Base-by-base conservation (phyloP, 2,329 filamentous ascomycete genomes). In the Trichothecium sympodiale region DNA sequence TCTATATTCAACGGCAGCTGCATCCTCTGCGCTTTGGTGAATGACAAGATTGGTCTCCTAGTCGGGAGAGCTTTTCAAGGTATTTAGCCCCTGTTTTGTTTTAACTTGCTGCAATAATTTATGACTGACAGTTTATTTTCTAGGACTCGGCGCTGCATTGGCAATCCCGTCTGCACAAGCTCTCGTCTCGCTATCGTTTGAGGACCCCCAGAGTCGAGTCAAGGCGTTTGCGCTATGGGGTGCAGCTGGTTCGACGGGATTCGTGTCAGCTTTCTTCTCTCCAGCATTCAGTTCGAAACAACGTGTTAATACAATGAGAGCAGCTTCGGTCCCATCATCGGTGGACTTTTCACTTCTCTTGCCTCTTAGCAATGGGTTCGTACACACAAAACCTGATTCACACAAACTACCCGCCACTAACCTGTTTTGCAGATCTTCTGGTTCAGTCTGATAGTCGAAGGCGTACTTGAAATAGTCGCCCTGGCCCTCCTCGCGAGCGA, bases 271-370 rank as follows among this genome's bases (percentile, higher is more conserved):
- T 14, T 17, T 16, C 12, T 26, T 14, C 15, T 17, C 18, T 15
- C 6, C 27, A 10, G 8, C n/a, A n/a, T n/a, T n/a, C n/a, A n/a
- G n/a, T n/a, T n/a, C n/a, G n/a, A n/a, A n/a, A n/a, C n/a, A n/a
- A n/a, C n/a, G n/a, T n/a, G n/a, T n/a, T n/a, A n/a, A n/a, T n/a
- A n/a, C n/a, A n/a, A n/a, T n/a, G n/a, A n/a, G n/a, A n/a, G n/a
- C n/a, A 40, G 38, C 10, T 40, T 40, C 26, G 38, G 38, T 8
- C 38, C 38, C 17, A 40, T 40, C n/a, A 35, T 40, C 4, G 38
- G 36, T 18, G 38, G 38, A 5, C 36, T 40, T 12, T 40, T 40
- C 29, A 40, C 36, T 23, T 40, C 38, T 5, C 18, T 40, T 17
- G 38, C 32, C 17, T 35, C 38, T 9, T 40, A 35, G 38, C 27